Percentiles rank a stretch among this genome's conserved stretches.
Conservation (phyloP, 768 basidiomycete species). For the Xerocomus potaroensis region DNA sequence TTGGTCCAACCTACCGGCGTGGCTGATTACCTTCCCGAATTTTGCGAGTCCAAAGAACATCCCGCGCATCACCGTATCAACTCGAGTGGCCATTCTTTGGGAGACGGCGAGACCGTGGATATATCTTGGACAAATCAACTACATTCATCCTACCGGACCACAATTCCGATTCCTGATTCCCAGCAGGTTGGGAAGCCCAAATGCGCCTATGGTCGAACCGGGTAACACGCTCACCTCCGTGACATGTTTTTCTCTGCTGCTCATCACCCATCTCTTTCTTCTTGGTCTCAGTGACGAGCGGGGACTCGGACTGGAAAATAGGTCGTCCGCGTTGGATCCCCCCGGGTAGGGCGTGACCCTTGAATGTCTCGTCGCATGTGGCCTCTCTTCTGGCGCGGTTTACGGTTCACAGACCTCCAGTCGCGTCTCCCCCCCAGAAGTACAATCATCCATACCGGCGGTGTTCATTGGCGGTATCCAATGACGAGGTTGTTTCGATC, state of each 20-base stretch:
- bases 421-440: constrained; percentile 33
- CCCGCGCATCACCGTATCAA: too few relatives aligned
- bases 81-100: constrained; percentile 3
- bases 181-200: neutral
- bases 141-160: neutral
- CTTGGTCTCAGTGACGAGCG: constrained; percentile 34
- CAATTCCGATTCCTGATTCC: neutral
- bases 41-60: too few relatives aligned
- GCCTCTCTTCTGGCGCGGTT: constrained; percentile 37
- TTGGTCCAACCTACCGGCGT: too few relatives aligned
- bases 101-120: constrained; percentile 25
- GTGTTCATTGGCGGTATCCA: neutral
- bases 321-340: constrained; percentile 47
- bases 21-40: too few relatives aligned
- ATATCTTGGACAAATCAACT: neutral
- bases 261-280: neutral
- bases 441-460: neutral
- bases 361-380: constrained; percentile 43
- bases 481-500: neutral
- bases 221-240: too few relatives aligned
- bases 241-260: neutral
- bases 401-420: constrained; percentile 39
- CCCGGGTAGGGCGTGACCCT: constrained; percentile 51
- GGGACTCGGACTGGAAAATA: constrained; percentile 41
- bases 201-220: neutral